Conservation (phyloP, 2,329 filamentous ascomycete species). For the Xylaria sp. region DNA sequence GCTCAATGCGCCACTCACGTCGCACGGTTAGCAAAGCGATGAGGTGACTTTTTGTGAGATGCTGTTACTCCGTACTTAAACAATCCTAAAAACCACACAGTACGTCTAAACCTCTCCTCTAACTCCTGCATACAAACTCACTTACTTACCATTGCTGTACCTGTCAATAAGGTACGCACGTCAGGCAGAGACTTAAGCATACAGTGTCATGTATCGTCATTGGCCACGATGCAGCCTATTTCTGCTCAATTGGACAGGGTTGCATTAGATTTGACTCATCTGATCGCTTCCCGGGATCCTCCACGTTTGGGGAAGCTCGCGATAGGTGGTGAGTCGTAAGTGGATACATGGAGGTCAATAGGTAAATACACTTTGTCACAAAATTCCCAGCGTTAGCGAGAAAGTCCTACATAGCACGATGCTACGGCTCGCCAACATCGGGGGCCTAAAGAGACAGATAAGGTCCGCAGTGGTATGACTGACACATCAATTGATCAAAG, state of each 20-base stretch:
- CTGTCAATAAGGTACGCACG: neutral
- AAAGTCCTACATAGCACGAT: conserved; percentile 22
- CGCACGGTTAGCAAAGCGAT: conserved; percentile 13
- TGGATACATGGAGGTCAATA: conserved; percentile 7
- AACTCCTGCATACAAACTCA: neutral
- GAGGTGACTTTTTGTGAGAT: conserved; percentile 17
- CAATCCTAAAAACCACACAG: neutral
- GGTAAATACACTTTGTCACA: conserved; percentile 21
- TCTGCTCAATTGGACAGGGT: conserved; percentile 17
- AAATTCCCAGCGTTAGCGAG: conserved; percentile 11
- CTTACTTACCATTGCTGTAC: neutral
- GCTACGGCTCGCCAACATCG: neutral
- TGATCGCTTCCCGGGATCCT: conserved; percentile 23
- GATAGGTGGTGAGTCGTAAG: conserved; percentile 17
- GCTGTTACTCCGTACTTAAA: conserved; percentile 7
- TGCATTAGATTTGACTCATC: conserved; percentile 35
- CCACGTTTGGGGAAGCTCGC: conserved; percentile 5
- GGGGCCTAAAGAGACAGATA: neutral
- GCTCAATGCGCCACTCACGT: conserved; percentile 21
- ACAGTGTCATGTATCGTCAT: conserved; percentile 4
- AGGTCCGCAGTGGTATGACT: neutral
- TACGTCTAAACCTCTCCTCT: neutral
- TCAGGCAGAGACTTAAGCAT: conserved; percentile 8
- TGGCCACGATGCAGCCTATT: conserved; percentile 26
- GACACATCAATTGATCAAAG: neutral